These are phyloP conservation scores for Colletotrichum sidae DNA, from an alignment of 2,329 filamentous ascomycete genomes.

Conservation along the genomic window DNA sequence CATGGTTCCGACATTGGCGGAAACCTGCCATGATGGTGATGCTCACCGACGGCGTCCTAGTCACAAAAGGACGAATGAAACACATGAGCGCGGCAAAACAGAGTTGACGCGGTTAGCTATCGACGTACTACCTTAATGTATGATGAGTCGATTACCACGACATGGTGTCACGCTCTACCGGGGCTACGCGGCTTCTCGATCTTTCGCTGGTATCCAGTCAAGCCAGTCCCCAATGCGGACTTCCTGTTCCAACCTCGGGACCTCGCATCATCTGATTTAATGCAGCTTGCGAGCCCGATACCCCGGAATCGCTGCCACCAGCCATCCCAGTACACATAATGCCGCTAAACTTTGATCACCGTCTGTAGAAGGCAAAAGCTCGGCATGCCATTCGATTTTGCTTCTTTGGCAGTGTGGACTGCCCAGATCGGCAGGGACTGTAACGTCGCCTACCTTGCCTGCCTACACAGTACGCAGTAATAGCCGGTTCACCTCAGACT, in stretches of 20 bases:
- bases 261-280: not conserved
- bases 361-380: not conserved
- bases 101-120: not conserved
- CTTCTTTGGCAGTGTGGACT: too few relatives aligned
- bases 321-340: not conserved
- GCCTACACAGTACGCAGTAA: too few relatives aligned
- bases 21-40: not conserved
- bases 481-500: too few relatives aligned
- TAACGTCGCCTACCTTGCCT: too few relatives aligned
- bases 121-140: not conserved
- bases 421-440: too few relatives aligned
- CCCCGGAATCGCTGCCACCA: slow-evolving; percentile 12
- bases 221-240: too few relatives aligned
- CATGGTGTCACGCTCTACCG: slow-evolving; percentile 13
- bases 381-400: too few relatives aligned
- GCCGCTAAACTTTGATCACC: slow-evolving; percentile 12
- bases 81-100: too few relatives aligned
- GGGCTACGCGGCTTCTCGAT: slow-evolving; percentile 6
- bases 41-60: not conserved
- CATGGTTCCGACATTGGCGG: too few relatives aligned
- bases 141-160: slow-evolving; percentile 4
- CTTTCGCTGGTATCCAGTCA: not conserved
- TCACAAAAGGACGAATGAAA: too few relatives aligned
- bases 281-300: slow-evolving; percentile 7
- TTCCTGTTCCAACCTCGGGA: too few relatives aligned